phyloP scores from a whole-genome alignment of 164 flowering plant species.

The Umbilicus rupestris region DNA sequence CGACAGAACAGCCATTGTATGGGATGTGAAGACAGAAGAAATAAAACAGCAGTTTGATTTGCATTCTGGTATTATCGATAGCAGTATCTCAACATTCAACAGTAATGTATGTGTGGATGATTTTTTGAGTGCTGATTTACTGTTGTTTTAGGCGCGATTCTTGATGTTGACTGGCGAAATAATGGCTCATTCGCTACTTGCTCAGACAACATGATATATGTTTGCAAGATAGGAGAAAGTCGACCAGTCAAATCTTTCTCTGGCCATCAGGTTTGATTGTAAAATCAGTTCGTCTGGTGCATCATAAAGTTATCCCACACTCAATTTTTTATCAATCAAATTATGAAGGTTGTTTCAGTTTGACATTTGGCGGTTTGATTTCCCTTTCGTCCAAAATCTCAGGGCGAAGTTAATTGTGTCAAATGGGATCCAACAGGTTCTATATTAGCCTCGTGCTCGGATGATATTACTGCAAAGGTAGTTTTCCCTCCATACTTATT shows the following conservation, averaged over 20 bases:
- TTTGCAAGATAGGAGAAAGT: slow-evolving; percentile 85
- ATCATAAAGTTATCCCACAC: neutral
- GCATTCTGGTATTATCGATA: slow-evolving; percentile 53
- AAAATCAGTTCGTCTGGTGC: neutral
- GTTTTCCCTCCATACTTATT: neutral
- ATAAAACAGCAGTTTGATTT: slow-evolving; percentile 89
- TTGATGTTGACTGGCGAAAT: slow-evolving; percentile 98
- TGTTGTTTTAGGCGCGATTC: slow-evolving; percentile 67
- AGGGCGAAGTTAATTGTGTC: slow-evolving; percentile 98
- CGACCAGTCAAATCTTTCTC: slow-evolving; percentile 65
- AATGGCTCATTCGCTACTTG: slow-evolving; percentile 87
- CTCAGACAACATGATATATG: slow-evolving; percentile 90
- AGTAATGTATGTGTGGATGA: neutral
- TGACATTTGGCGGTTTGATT: neutral
- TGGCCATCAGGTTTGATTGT: slow-evolving; percentile 74
- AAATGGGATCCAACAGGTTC: slow-evolving; percentile 97
- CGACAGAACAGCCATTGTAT: slow-evolving; percentile 93
- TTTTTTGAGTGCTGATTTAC: neutral
- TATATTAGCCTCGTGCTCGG: slow-evolving; percentile 91
- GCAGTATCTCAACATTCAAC: neutral
- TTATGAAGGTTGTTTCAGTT: neutral
- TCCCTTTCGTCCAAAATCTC: slow-evolving; percentile 19
- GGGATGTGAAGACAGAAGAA: slow-evolving; percentile 90
- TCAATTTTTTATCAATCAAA: neutral
- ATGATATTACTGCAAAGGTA: slow-evolving; percentile 94